Conservation (phyloP, 805 yeast genomes). For the Cyberlindnera suaveolens region DNA sequence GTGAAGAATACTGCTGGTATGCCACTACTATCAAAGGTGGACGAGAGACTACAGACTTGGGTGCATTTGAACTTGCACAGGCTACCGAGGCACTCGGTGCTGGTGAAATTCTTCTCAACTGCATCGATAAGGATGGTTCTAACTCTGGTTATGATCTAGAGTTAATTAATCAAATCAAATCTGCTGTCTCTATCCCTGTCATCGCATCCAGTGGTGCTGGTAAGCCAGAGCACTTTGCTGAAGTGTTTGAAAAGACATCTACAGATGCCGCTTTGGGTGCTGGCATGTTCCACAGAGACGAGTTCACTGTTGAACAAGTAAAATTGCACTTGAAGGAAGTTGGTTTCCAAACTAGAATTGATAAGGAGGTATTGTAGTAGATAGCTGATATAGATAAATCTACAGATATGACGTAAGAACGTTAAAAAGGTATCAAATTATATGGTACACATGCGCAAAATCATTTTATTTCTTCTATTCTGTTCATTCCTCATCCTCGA, state of each 20-base stretch:
- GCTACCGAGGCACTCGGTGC: slow-evolving; percentile 95
- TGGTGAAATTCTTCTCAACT: slow-evolving; percentile 88
- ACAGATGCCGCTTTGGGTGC: slow-evolving; percentile 99
- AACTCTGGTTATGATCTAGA: slow-evolving; percentile 93
- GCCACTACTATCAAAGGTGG: slow-evolving; percentile 98
- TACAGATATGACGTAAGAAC: background rate
- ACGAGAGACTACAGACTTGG: slow-evolving; percentile 81
- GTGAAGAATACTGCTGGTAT: slow-evolving; percentile 86
- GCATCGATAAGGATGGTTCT: slow-evolving; percentile 96
- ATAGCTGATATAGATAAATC: background rate
- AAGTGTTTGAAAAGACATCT: slow-evolving; percentile 74
- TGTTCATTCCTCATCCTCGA: slow-evolving; percentile 41
- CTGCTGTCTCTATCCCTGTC: slow-evolving; percentile 79
- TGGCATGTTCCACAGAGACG: slow-evolving; percentile 96
- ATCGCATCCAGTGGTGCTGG: slow-evolving; percentile 99
- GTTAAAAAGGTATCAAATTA: background rate
- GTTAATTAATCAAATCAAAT: slow-evolving; percentile 69
- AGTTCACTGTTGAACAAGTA: slow-evolving; percentile 81
- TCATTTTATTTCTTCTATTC: background rate
- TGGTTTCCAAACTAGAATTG: slow-evolving; percentile 73
- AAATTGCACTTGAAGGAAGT: slow-evolving; percentile 55
- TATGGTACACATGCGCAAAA: background rate
- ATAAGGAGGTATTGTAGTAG: slow-evolving; percentile 20
- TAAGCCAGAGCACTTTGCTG: slow-evolving; percentile 79
- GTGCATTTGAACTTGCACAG: slow-evolving; percentile 81